Base-by-base conservation (phyloP, 1,139 yeast genomes). In the Diutina rugosa region DNA sequence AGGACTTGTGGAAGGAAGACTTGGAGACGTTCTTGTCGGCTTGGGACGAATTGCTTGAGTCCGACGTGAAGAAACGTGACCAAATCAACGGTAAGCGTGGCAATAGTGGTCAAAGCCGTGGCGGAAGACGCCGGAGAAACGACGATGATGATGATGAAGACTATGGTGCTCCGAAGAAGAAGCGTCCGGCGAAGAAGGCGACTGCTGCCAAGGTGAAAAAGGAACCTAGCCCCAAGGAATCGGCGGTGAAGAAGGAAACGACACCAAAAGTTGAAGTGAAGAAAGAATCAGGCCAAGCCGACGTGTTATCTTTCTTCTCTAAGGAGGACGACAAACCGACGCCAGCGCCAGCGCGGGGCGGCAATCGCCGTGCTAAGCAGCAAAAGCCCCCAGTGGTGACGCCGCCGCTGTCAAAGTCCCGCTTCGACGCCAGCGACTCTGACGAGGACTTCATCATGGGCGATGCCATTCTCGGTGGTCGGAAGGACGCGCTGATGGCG, bases 1-100 rank as follows among this genome's bases (percentile, higher is more conserved):
- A 89, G 67, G 97, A 90, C 69, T 74, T 93, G 59, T 93, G 99
- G 99, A 79, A 74, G 59, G 78, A 69, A 53, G 99, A 93, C 68
- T 76, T 93, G 63, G 96, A 90, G 59, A 84, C 71, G 1, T 93
- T 93, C 67, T 66, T 81, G 61, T 73, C 62, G 6, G 80, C 78
- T 12, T 93, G 95, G 86, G 79, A 84, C 1, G 73, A 77, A 57
- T 90, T 88, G 67, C 72, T 77, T 59, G 67, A 65, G 10, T 65
- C 62, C 7, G 80, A 76, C 59, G 65, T 61, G 54, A 62, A 62
- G 46, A 73, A 69, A 49, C 69, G 78, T 58, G 63, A 70, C 26
- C 67, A 63, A 46, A 59, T 72, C 60, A 63, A 68, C 6, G 69
- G 58, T 16, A 71, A 69, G 57, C 67, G 68, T 21, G 68, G 70